Conservation (phyloP, 306 rosid genomes). For the Styphnolobium japonicum region DNA sequence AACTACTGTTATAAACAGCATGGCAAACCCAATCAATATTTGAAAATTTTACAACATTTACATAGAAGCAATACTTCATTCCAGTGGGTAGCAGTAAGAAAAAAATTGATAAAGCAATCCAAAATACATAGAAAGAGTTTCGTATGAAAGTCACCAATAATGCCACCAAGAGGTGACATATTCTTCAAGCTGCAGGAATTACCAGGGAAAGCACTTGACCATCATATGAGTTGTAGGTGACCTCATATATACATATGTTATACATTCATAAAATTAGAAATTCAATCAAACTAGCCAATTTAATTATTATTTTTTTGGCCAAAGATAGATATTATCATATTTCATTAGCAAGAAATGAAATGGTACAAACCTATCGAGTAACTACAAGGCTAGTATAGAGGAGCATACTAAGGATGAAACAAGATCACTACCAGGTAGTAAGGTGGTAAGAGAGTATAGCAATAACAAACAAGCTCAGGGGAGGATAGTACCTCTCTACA, state of each 20-base stretch:
- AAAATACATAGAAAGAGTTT: neutral
- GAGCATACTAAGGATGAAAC: neutral
- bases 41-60: neutral
- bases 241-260: neutral
- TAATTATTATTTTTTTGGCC: neutral
- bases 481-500: slow-evolving; percentile 56
- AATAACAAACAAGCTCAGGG: neutral
- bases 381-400: neutral
- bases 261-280: neutral
- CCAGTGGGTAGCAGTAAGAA: neutral
- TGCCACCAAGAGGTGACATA: neutral
- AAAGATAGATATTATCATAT: neutral
- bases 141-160: neutral
- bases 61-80: neutral
- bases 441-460: neutral
- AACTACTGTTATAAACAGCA: neutral
- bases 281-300: neutral
- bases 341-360: neutral
- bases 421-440: neutral
- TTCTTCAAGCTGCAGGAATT: neutral
- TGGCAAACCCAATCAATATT: neutral
- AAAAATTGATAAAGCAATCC: neutral
- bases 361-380: neutral
- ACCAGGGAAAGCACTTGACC: neutral
- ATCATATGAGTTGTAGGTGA: neutral